Conservation (phyloP, 1,284 basidiomycete genomes). For the Bjerkandera adusta region DNA sequence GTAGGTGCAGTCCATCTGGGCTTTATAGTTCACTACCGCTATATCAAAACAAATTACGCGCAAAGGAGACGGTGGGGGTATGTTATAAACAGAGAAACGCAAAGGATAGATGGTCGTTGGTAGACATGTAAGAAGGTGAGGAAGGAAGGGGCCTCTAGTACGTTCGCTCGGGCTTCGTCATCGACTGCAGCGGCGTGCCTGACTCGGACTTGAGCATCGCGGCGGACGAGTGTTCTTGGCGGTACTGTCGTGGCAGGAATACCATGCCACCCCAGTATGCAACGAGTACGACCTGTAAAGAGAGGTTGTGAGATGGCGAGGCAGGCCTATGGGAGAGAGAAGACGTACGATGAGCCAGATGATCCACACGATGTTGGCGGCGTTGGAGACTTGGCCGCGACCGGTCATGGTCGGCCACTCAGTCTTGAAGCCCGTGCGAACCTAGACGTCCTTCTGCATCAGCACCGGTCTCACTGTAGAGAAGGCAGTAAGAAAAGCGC, state of each 20-base stretch:
- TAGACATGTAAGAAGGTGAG: too few relatives aligned
- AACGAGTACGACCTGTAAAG: conserved; percentile 41
- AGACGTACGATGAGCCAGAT: conserved; percentile 51
- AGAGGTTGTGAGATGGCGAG: conserved; percentile 1
- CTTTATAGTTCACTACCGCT: too few relatives aligned
- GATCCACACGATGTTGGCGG: conserved; percentile 44
- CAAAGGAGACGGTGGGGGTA: too few relatives aligned
- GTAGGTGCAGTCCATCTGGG: too few relatives aligned
- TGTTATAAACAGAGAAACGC: too few relatives aligned
- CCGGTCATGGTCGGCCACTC: conserved; percentile 50
- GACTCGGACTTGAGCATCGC: not conserved
- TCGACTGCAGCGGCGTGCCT: not conserved
- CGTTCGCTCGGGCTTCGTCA: not conserved
- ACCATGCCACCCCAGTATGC: conserved; percentile 40
- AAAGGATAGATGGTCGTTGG: too few relatives aligned
- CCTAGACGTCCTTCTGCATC: conserved; percentile 30
- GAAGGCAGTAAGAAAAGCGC: conserved; percentile 13
- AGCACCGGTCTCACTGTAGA: not conserved
- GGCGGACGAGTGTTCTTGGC: conserved; percentile 19
- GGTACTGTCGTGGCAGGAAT: conserved; percentile 22
- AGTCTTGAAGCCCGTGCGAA: conserved; percentile 42
- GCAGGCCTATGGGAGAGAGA: not conserved
- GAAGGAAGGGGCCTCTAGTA: too few relatives aligned
- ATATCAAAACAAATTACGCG: too few relatives aligned
- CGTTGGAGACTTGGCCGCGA: conserved; percentile 32